Evolutionary conservation across 2,329 filamentous ascomycete genomes (phyloP), one percentile per base, ranked within the genome.

Genomic region (Cladophialophora chaetospira): DNA sequence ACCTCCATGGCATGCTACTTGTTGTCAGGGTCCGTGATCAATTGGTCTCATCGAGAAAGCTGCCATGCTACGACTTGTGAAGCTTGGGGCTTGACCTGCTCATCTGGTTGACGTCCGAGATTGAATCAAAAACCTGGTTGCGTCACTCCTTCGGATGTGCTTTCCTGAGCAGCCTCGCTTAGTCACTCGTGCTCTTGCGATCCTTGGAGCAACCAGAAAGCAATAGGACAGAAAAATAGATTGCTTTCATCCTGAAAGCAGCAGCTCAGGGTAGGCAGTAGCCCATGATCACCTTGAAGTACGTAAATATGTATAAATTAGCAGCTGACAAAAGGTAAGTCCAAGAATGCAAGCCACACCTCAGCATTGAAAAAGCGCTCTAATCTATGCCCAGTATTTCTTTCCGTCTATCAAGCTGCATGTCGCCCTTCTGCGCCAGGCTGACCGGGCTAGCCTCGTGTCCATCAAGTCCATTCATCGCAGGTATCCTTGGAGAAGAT

Each of bases 381-480:
- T 15, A 36, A 36, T 5, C 33, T 13, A 4, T 15, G 13, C 36
- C 23, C 36, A 19, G 26, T 53, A n/a, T 35, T 26, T 57, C 49
- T 54, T 59, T 59, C 28, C 48, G 48, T 49, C 60, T 38, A 36
- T 62, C 56, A 38, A 58, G 33, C 11, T 55, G 44, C 26, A 35
- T 40, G 15, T 31, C 10, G 6, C 38, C 31, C 10, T 42, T 55
- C 5, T 55, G 49, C 25, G 26, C 43, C 17, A 62, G 38, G 26
- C 54, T 58, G 19, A 55, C 33, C 8, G 60, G 57, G 55, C 58
- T 56, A 11, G 57, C 35, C 40, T 57, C 58, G 45, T 63, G 61
- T 6, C 61, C 61, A 33, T 63, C 61, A 5, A 63, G 47, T 6
- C 61, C 61, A 42, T 58, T 63, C 61, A 63, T 63, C n/a, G 61